These are phyloP conservation scores for Candida albicans DNA, from an alignment of 1,139 yeast species.

Conservation along the genomic window DNA sequence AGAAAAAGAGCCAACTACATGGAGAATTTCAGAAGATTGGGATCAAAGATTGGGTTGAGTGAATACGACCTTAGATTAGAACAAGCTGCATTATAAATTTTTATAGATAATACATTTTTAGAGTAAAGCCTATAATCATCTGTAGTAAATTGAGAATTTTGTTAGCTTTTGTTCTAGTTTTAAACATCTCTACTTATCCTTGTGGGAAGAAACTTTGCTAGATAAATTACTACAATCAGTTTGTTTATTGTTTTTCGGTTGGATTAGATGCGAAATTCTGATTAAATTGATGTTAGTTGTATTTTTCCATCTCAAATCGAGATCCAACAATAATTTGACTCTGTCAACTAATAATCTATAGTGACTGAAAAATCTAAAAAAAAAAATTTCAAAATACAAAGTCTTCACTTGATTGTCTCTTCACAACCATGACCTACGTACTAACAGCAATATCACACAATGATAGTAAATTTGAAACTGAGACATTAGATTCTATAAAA, in stretches of 20 bases:
- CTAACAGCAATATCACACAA: slow-evolving; percentile 22
- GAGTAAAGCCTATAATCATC: too few relatives aligned
- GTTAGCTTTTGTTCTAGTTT: too few relatives aligned
- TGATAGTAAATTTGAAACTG: slow-evolving; percentile 2
- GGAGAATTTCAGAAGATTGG: slow-evolving; percentile 64
- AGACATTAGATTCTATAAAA: slow-evolving; percentile 1
- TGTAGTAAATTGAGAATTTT: too few relatives aligned
- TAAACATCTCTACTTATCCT: too few relatives aligned
- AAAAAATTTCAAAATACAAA: background rate
- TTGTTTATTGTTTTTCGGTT: too few relatives aligned
- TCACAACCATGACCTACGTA: slow-evolving; percentile 12
- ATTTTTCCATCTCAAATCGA: too few relatives aligned
- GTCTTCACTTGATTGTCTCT: background rate
- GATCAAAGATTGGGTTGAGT: slow-evolving; percentile 73
- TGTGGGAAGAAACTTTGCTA: too few relatives aligned
- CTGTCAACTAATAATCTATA: background rate
- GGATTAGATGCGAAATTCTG: too few relatives aligned
- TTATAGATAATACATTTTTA: background rate
- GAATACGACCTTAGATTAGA: slow-evolving; percentile 42
- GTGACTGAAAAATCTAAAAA: background rate
- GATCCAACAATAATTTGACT: background rate
- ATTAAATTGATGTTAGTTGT: too few relatives aligned
- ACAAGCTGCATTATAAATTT: background rate
- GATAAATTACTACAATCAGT: too few relatives aligned
- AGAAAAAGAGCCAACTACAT: slow-evolving; percentile 56